Percentiles rank a stretch among this genome's conserved stretches.
Evolutionary conservation across 2,329 filamentous ascomycete species (phyloP).

Genomic region (Xylariales sp.): DNA sequence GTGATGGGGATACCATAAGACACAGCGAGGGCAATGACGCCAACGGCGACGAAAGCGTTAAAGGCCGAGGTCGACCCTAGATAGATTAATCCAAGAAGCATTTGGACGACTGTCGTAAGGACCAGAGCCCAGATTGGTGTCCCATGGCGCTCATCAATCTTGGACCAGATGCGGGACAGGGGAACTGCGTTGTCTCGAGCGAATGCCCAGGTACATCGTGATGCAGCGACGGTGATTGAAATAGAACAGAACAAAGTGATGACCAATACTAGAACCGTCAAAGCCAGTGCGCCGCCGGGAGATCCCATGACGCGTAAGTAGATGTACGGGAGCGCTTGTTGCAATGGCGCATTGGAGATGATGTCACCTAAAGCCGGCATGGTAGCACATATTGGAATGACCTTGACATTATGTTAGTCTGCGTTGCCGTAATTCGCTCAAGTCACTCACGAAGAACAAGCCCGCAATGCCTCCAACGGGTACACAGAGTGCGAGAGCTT

Average conservation of each 20-base stretch:
- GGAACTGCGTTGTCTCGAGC: slow-evolving; percentile 55
- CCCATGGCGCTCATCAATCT: slow-evolving; percentile 46
- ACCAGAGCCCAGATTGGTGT: slow-evolving; percentile 53
- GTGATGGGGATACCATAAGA: slow-evolving; percentile 53
- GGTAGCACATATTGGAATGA: slow-evolving; percentile 47
- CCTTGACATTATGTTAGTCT: slow-evolving; percentile 16
- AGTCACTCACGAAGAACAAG: slow-evolving; percentile 43
- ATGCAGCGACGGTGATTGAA: slow-evolving; percentile 63
- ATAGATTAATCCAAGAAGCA: slow-evolving; percentile 52
- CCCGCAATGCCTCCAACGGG: slow-evolving; percentile 50
- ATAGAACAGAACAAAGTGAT: slow-evolving; percentile 57
- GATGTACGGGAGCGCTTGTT: slow-evolving; percentile 51
- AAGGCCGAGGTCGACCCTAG: slow-evolving; percentile 54
- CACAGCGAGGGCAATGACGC: slow-evolving; percentile 51
- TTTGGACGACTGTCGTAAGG: slow-evolving; percentile 48
- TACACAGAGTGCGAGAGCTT: slow-evolving; percentile 45
- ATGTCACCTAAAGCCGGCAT: slow-evolving; percentile 36
- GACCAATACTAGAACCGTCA: slow-evolving; percentile 49
- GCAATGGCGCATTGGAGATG: slow-evolving; percentile 41
- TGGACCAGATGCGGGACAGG: slow-evolving; percentile 42
- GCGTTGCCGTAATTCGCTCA: not conserved
- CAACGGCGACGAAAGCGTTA: slow-evolving; percentile 50
- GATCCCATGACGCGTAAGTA: slow-evolving; percentile 46
- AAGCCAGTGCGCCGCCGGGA: slow-evolving; percentile 43
- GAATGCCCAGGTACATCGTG: slow-evolving; percentile 63